Evolutionary conservation across 805 yeast species (phyloP).

Genomic region (Hanseniaspora vineae): DNA sequence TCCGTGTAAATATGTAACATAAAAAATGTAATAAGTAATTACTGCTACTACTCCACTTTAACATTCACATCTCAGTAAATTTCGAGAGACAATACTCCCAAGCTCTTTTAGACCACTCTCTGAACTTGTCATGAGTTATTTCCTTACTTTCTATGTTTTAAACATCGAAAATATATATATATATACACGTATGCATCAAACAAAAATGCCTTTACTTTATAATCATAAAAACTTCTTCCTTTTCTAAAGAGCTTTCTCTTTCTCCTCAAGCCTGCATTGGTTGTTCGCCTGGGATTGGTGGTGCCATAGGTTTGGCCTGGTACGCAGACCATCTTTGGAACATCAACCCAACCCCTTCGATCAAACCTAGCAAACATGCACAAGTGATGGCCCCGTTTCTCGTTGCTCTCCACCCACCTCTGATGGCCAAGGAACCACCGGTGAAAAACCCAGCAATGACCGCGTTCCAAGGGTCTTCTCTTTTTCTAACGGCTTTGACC

Average conservation of each 20-base stretch:
- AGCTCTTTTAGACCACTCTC: too few relatives aligned
- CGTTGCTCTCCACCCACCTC: constrained; percentile 98
- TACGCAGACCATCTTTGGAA: constrained; percentile 81
- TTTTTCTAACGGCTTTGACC: constrained; percentile 87
- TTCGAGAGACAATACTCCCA: too few relatives aligned
- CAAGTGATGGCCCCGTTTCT: constrained; percentile 94
- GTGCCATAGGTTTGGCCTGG: constrained; percentile 62
- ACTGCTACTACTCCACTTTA: too few relatives aligned
- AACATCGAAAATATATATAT: too few relatives aligned
- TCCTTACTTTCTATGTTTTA: too few relatives aligned
- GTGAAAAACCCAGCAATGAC: constrained; percentile 95
- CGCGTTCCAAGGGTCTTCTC: constrained; percentile 98
- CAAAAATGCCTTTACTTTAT: too few relatives aligned
- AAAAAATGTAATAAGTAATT: too few relatives aligned
- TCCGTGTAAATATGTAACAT: too few relatives aligned
- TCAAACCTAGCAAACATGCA: constrained; percentile 91
- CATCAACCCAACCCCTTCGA: constrained; percentile 97
- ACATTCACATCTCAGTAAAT: too few relatives aligned
- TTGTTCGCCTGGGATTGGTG: constrained; percentile 35
- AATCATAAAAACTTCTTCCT: too few relatives aligned
- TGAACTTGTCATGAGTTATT: too few relatives aligned
- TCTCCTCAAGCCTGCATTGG: constrained; percentile 22
- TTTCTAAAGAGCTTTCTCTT: neutral
- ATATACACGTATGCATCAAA: too few relatives aligned
- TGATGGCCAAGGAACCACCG: constrained; percentile 94